Evolutionary conservation across 2,329 filamentous ascomycete genomes (phyloP).

Genomic region (Metarhizium robertsii): DNA sequence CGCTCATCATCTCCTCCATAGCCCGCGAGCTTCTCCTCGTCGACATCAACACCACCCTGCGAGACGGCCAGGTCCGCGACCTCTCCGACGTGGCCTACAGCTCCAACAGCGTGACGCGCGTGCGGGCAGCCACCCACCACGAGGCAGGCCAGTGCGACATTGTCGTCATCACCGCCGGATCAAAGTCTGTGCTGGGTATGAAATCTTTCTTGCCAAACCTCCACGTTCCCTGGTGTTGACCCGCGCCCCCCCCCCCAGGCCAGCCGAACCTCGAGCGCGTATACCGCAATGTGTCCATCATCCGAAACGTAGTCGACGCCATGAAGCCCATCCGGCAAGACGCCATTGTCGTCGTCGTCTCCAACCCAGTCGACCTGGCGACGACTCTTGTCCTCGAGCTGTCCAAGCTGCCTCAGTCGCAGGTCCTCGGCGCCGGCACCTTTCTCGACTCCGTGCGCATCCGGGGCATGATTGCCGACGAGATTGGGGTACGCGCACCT

Average conservation of each 20-base stretch:
- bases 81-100: conserved; percentile 40
- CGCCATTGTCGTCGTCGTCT: too few species aligned
- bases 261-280: conserved; percentile 11
- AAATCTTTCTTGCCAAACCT: too few species aligned
- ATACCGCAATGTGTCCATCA: conserved; percentile 37
- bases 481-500: background rate
- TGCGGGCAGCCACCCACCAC: conserved; percentile 32
- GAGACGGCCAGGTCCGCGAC: conserved; percentile 41
- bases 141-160: conserved; percentile 46
- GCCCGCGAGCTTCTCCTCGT: conserved; percentile 43
- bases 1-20: conserved; percentile 38
- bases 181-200: conserved; percentile 26
- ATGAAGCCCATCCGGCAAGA: conserved; percentile 28
- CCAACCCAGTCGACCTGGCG: too few species aligned
- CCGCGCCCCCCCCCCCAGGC: conserved; percentile 4
- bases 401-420: conserved; percentile 7
- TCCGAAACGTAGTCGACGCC: conserved; percentile 34
- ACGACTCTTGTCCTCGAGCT: too few species aligned
- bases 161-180: conserved; percentile 43
- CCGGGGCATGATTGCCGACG: background rate
- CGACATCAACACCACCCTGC: conserved; percentile 35
- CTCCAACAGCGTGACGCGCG: conserved; percentile 28
- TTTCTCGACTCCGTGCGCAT: background rate
- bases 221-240: background rate
- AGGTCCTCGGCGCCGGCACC: background rate